Evolutionary conservation across 1,284 basidiomycete species (phyloP).

Genomic region (Grifola frondosa): DNA sequence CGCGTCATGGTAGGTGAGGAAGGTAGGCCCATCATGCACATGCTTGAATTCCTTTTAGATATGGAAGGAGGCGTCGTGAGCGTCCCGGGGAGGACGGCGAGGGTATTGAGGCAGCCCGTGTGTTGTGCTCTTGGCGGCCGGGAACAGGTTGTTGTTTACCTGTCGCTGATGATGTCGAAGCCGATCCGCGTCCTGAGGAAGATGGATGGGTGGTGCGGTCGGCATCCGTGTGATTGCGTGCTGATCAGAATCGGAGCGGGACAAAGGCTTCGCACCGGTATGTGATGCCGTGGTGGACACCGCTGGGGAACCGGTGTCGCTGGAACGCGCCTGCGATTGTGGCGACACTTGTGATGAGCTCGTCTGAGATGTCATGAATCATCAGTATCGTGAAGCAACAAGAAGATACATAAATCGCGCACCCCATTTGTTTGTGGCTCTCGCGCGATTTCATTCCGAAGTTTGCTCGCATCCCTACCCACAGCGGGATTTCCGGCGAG

Average conservation of each 20-base stretch:
- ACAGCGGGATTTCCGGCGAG: constrained; percentile 22
- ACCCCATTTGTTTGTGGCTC: constrained; percentile 19
- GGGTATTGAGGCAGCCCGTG: constrained; percentile 7
- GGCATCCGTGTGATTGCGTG: too few relatives aligned
- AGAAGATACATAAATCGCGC: constrained; percentile 1
- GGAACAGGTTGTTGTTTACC: background rate
- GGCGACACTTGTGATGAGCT: background rate
- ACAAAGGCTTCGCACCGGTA: background rate
- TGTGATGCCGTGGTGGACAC: too few relatives aligned
- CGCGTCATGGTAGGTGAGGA: constrained; percentile 20
- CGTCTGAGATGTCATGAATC: background rate
- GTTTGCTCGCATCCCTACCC: constrained; percentile 42
- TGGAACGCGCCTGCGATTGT: background rate
- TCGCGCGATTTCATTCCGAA: constrained; percentile 44
- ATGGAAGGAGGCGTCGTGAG: constrained; percentile 15
- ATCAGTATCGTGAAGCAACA: background rate
- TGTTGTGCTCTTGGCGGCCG: constrained; percentile 13
- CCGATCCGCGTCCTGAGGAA: constrained; percentile 1
- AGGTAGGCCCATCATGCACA: constrained; percentile 21
- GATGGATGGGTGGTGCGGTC: background rate
- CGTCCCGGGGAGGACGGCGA: constrained; percentile 13
- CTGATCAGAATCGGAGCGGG: background rate
- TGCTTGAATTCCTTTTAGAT: constrained; percentile 19
- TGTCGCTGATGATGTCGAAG: constrained; percentile 1
- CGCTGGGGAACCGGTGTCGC: too few relatives aligned